Conservation (phyloP, 768 basidiomycete species). For the Leccinum sublutescens region DNA sequence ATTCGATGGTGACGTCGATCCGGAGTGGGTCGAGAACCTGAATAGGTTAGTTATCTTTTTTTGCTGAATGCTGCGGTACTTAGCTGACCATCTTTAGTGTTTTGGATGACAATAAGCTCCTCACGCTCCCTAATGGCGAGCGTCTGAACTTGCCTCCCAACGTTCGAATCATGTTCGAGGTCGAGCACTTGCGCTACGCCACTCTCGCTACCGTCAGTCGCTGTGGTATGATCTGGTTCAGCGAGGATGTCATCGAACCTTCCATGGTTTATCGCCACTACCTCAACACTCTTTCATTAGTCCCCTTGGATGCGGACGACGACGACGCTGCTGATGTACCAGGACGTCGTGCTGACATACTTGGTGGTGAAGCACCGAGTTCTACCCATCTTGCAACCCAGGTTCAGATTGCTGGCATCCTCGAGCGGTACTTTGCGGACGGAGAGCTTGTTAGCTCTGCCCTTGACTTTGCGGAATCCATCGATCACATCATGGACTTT, state of each 20-base stretch:
- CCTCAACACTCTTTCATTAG: conserved; percentile 67
- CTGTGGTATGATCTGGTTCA: conserved; percentile 99
- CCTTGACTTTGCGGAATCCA: conserved; percentile 74
- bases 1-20: conserved; percentile 99
- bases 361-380: conserved; percentile 43
- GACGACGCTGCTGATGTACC: conserved; percentile 67
- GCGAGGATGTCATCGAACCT: conserved; percentile 90
- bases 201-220: conserved; percentile 99
- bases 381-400: conserved; percentile 73
- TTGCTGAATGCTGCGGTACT: neutral
- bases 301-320: conserved; percentile 86
- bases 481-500: conserved; percentile 99
- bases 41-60: conserved; percentile 68
- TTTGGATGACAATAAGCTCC: conserved; percentile 95
- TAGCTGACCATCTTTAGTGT: conserved; percentile 56
- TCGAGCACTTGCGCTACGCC: conserved; percentile 95
- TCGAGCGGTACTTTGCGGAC: conserved; percentile 80
- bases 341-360: conserved; percentile 56
- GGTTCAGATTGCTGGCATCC: conserved; percentile 66
- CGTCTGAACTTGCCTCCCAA: conserved; percentile 95
- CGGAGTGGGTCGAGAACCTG: conserved; percentile 99
- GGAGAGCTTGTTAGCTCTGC: conserved; percentile 82
- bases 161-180: conserved; percentile 99
- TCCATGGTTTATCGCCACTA: conserved; percentile 91
- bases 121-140: conserved; percentile 97